Evolutionary conservation across 2,329 filamentous ascomycete genomes (phyloP).

Genomic region (Curvularia eragrostidis): DNA sequence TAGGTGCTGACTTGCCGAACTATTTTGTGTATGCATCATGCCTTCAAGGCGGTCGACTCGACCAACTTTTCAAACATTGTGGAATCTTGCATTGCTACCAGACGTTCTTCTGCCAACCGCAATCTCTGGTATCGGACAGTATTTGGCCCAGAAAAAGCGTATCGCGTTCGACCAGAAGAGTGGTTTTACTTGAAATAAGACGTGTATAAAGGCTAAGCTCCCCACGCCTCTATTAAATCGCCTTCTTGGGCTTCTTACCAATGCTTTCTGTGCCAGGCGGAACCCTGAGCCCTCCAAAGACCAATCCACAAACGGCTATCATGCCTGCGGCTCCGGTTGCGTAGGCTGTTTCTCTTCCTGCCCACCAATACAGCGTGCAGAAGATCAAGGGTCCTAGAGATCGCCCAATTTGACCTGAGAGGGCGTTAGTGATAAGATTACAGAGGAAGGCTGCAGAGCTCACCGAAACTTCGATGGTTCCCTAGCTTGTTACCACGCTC

Average conservation of each 20-base stretch:
- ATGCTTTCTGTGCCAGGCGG: conserved; percentile 56
- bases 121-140: neutral
- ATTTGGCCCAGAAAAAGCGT: neutral
- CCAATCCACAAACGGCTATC: conserved; percentile 72
- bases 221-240: neutral
- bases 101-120: neutral
- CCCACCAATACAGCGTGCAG: conserved; percentile 98
- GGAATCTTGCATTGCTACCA: neutral
- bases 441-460: conserved; percentile 13
- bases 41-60: too few relatives aligned
- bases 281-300: conserved; percentile 73
- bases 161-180: neutral
- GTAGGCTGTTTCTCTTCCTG: conserved; percentile 86
- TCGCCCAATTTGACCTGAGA: conserved; percentile 81
- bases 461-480: conserved; percentile 72
- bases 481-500: conserved; percentile 89
- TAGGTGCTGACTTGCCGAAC: too few relatives aligned
- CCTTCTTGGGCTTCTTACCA: conserved; percentile 33
- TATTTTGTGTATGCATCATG: too few relatives aligned
- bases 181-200: neutral
- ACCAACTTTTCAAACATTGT: neutral
- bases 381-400: conserved; percentile 88
- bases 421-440: conserved; percentile 19
- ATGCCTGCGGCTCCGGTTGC: conserved; percentile 81
- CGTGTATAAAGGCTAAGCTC: too few relatives aligned